Evolutionary conservation across 2,329 filamentous ascomycete species (phyloP).

Genomic region (Arthrobotrys musiformis): DNA sequence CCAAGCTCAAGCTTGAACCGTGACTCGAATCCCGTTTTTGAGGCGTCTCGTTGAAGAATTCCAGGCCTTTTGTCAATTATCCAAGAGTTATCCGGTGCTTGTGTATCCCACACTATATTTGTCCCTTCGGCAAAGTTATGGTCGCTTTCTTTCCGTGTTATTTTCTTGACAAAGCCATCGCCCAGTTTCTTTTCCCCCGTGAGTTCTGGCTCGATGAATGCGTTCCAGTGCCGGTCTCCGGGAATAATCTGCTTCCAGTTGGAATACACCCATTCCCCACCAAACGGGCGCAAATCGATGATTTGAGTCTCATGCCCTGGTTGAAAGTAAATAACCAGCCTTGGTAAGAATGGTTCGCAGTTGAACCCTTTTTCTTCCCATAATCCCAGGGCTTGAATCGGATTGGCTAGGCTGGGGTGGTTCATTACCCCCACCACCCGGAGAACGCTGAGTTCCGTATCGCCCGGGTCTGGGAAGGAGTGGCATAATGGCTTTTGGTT

Average conservation of each 20-base stretch:
- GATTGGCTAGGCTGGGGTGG: conserved; percentile 5
- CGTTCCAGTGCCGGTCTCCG: background rate
- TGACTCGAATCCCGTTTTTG: conserved; percentile 13
- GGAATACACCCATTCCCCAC: conserved; percentile 30
- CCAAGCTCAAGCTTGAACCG: background rate
- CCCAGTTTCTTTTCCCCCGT: background rate
- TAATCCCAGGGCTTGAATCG: conserved; percentile 23
- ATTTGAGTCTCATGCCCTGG: conserved; percentile 15
- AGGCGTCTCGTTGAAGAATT: background rate
- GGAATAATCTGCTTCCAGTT: conserved; percentile 46
- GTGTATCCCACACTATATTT: conserved; percentile 17
- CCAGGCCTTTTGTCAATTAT: background rate
- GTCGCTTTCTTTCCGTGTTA: background rate
- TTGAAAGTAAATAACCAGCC: conserved; percentile 17
- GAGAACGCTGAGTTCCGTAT: background rate
- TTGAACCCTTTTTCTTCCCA: conserved; percentile 36
- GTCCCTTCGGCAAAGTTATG: background rate
- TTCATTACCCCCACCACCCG: conserved; percentile 37
- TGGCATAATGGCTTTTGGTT: conserved; percentile 20
- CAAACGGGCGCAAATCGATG: conserved; percentile 27
- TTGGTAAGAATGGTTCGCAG: conserved; percentile 11
- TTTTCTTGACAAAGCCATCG: conserved; percentile 25
- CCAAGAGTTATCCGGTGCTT: conserved; percentile 12
- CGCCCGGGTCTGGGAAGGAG: conserved; percentile 4
- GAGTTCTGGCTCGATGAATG: conserved; percentile 21